These are phyloP conservation scores for Pleomassaria siparia DNA, from an alignment of 2,329 filamentous ascomycete species.

Conservation along the genomic window DNA sequence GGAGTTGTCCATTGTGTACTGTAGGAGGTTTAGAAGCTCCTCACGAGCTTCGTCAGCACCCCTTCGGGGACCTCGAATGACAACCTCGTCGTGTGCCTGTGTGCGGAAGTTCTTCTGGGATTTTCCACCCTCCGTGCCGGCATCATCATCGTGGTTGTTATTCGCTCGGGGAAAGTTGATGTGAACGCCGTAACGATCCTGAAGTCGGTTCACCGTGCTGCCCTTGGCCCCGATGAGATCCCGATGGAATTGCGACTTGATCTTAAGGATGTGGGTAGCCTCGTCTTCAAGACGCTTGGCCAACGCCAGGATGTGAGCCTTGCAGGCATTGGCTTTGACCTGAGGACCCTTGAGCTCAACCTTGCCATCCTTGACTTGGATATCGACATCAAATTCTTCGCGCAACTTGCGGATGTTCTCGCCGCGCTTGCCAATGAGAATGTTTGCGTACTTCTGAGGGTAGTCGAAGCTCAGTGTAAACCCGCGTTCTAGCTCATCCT, in stretches of 20 bases:
- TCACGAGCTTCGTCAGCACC: constrained; percentile 90
- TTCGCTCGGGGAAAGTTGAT: constrained; percentile 87
- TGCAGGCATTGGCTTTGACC: constrained; percentile 87
- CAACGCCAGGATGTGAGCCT: constrained; percentile 75
- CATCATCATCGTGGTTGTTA: constrained; percentile 70
- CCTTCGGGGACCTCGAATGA: constrained; percentile 87
- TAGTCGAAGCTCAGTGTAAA: constrained; percentile 88
- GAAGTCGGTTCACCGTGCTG: constrained; percentile 84
- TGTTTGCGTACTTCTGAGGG: constrained; percentile 90
- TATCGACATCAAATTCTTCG: constrained; percentile 71
- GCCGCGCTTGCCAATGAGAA: constrained; percentile 69
- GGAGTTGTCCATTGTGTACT: constrained; percentile 88
- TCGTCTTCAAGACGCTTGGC: constrained; percentile 88
- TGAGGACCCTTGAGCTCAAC: constrained; percentile 95
- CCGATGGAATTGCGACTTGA: constrained; percentile 90
- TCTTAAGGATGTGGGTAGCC: constrained; percentile 80
- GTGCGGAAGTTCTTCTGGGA: constrained; percentile 62
- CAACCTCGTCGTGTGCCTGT: constrained; percentile 84
- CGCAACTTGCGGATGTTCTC: constrained; percentile 70
- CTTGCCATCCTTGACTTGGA: constrained; percentile 91
- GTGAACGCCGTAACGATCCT: constrained; percentile 88
- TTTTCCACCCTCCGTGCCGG: constrained; percentile 60
- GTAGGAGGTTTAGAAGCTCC: constrained; percentile 83
- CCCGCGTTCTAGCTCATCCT: constrained; percentile 90
- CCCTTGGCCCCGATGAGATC: constrained; percentile 91